Percentiles rank a stretch among this genome's conserved stretches.
These are phyloP conservation scores for Karstenula rhodostoma DNA, from an alignment of 2,329 filamentous ascomycete species.

Conservation along the genomic window DNA sequence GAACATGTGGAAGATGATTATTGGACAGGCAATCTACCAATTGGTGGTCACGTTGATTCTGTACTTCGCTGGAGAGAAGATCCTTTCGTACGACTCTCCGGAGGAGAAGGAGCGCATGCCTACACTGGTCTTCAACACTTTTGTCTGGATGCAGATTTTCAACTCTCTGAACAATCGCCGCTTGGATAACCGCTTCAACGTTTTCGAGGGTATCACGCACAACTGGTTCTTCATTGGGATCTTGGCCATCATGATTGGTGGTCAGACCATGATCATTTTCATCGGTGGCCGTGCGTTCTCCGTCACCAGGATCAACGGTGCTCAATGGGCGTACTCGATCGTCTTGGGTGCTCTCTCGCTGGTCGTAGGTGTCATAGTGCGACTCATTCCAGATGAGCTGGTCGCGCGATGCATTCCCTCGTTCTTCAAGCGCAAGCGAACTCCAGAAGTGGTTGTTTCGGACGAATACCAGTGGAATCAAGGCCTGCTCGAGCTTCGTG, in stretches of 20 bases:
- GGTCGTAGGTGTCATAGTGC: constrained; percentile 81
- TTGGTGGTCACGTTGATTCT: constrained; percentile 80
- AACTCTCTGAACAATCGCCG: constrained; percentile 98
- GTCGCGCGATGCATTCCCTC: constrained; percentile 56
- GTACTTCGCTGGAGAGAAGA: constrained; percentile 74
- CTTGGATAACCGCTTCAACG: constrained; percentile 93
- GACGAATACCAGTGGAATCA: constrained; percentile 70
- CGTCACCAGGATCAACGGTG: constrained; percentile 72
- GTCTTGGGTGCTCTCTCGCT: constrained; percentile 85
- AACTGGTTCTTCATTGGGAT: constrained; percentile 93
- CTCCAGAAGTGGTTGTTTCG: constrained; percentile 52
- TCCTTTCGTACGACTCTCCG: constrained; percentile 65
- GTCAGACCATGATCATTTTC: constrained; percentile 89
- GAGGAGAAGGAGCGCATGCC: constrained; percentile 62
- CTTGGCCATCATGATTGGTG: constrained; percentile 84
- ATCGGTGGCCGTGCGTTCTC: constrained; percentile 84
- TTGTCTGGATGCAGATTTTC: constrained; percentile 99
- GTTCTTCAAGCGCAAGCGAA: constrained; percentile 52
- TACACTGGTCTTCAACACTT: constrained; percentile 95
- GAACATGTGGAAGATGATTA: constrained; percentile 99
- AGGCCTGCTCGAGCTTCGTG: constrained; percentile 76
- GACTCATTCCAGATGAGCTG: constrained; percentile 79
- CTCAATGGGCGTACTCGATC: constrained; percentile 88
- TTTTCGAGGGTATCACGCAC: constrained; percentile 84
- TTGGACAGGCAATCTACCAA: constrained; percentile 91